Base-by-base conservation (phyloP, 2,329 filamentous ascomycete species). In the Aspergillus novofumigatus region DNA sequence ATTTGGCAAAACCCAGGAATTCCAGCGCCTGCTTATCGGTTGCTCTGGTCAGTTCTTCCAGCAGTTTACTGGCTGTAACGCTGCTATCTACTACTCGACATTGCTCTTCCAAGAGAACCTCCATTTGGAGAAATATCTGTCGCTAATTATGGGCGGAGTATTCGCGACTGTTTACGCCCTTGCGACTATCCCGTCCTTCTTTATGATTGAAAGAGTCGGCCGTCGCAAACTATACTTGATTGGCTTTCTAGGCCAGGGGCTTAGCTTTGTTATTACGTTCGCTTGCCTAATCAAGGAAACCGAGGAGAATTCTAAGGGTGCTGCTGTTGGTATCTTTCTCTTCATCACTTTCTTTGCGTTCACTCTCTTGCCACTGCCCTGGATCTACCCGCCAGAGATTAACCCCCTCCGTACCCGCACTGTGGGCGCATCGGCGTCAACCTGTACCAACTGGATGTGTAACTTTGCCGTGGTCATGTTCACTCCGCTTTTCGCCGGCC, bases 271-370 rank as follows among this genome's bases (percentile, higher is more conserved):
- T 4, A 72, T 75, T 49, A 70, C 68, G 6, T 68, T 75, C 25
- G 68, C 61, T 21, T 75, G 72, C 44, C 53, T 75, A 59, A 69
- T 72, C 41, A 57, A 65, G 2, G 53, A 56, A 1, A 67, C 29
- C 21, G 29, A 49, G 8, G 21, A 56, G 17, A 67, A 65, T n/a
- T 58, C 71, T 21, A 71, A 72, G 59, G 72, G 72, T 57, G 72
- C 72, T 20, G 65, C 77, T 7, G 84, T 87, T 1, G 86, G 85
- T 56, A 73, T 89, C 29, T 89, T 89, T 72, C 81, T 83, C 3
- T 89, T 87, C 71, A 88, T 88, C 60, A 80, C 80, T 6, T 86
- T 84, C 59, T 88, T 88, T 60, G 86, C 85, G 11, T 84, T 85
- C 0, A 86, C 83, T 0, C 84, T 82, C 78, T 68, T 86, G 4